Percentiles rank a stretch among this genome's conserved stretches.
phyloP scores from a whole-genome alignment of 176 grass and related monocot species.

The Lolium perenne region DNA sequence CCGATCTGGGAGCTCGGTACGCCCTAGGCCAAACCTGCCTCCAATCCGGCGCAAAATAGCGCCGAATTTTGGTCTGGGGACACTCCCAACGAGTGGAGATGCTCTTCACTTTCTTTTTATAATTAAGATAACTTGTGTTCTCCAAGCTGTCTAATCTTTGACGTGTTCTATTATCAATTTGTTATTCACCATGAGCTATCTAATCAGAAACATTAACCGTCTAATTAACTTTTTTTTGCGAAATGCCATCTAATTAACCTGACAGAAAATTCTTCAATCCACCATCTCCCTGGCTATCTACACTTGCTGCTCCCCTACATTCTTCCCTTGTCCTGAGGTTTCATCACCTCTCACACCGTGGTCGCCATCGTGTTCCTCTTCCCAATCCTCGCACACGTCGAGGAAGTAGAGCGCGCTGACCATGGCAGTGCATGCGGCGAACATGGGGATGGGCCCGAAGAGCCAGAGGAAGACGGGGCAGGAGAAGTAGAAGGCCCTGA shows the following conservation, averaged over 20 bases:
- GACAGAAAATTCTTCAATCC: background rate
- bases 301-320: constrained; percentile 26
- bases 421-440: constrained; percentile 41
- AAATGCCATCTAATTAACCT: background rate
- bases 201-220: background rate
- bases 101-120: too few species aligned
- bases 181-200: background rate
- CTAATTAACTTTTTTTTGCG: too few species aligned
- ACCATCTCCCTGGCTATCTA: background rate
- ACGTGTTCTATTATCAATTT: too few species aligned
- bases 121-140: too few species aligned
- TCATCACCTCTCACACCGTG: background rate
- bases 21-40: too few species aligned
- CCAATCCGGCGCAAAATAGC: too few species aligned
- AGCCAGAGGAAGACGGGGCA: constrained; percentile 75
- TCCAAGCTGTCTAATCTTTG: too few species aligned
- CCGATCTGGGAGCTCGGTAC: too few species aligned
- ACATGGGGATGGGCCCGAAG: constrained; percentile 67
- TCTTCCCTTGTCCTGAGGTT: background rate
- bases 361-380: background rate
- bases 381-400: constrained; percentile 50
- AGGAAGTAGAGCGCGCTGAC: constrained; percentile 54
- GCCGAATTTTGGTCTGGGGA: too few species aligned
- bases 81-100: too few species aligned
- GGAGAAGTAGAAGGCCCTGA: constrained; percentile 68